Evolutionary conservation across 352 stramenopile genomes (phyloP).

Genomic region (Aphanomyces invadans): DNA sequence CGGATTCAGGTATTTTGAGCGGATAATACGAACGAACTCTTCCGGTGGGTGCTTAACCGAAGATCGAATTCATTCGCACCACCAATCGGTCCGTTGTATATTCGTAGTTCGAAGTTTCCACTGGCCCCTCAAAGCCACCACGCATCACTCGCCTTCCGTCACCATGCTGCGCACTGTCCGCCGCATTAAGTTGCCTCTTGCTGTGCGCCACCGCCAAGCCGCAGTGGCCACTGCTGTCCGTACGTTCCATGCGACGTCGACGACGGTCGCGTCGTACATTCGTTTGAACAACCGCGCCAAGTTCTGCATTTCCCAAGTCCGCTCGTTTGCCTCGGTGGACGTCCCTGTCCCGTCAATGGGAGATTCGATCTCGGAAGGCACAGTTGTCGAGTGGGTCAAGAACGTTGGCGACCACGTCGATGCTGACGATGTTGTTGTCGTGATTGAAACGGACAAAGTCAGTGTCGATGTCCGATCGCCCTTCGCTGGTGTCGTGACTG

Average conservation of each 20-base stretch:
- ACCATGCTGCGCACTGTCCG: slow-evolving; percentile 1
- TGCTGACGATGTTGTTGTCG: slow-evolving; percentile 96
- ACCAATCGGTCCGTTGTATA: background rate
- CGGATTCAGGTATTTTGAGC: too few relatives aligned
- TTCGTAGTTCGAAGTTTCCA: slow-evolving; percentile 9
- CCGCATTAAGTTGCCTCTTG: background rate
- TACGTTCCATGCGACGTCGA: background rate
- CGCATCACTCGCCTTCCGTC: background rate
- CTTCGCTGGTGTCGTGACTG: slow-evolving; percentile 78
- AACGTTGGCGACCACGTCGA: slow-evolving; percentile 87
- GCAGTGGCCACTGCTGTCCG: background rate
- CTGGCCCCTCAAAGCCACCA: background rate
- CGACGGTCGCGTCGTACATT: background rate
- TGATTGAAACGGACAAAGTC: slow-evolving; percentile 99
- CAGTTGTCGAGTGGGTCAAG: slow-evolving; percentile 95
- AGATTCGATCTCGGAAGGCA: slow-evolving; percentile 97
- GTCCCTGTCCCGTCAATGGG: slow-evolving; percentile 85
- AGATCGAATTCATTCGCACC: background rate
- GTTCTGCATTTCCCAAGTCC: slow-evolving; percentile 24
- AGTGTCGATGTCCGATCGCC: slow-evolving; percentile 86
- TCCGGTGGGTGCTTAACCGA: background rate
- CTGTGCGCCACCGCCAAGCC: background rate
- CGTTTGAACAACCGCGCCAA: slow-evolving; percentile 6
- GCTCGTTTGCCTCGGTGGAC: slow-evolving; percentile 42
- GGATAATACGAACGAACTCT: too few relatives aligned